Base-by-base conservation (phyloP, 2,329 filamentous ascomycete species). In the Pyrenophora graminea region DNA sequence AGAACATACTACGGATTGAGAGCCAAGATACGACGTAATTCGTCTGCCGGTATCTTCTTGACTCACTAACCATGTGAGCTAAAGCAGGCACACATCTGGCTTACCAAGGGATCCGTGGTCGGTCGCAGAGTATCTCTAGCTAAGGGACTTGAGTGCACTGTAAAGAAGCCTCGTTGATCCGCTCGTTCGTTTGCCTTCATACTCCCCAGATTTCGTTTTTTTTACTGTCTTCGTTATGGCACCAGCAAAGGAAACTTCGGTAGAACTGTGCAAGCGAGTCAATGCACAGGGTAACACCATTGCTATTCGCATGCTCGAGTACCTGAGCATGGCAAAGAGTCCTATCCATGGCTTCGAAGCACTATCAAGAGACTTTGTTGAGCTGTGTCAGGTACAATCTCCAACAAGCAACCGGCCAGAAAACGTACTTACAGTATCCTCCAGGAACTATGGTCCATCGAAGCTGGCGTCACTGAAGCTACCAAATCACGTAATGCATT, bases 381-480 rank as follows among this genome's bases (percentile, higher is more conserved):
- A 88, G 48, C 82, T 84, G 4, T 52, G 49, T 10, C 49, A 52
- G 39, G 49, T 48, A 47, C 4, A 2, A 30, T 9, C 23, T 19
- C 15, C 10, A 3, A 15, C 6, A 12, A 21, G 18, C 9, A n/a
- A 19, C 38, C n/a, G 6, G 10, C 27, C 19, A 25, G 6, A 2
- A 17, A 19, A n/a, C 13, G 40, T 13, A 31, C 45, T 47, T n/a
- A 47, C 21, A 34, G 37, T 10, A 9, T 33, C 7, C 86, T 83
- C 67, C 81, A 85, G 46, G 82, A 85, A 36, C 76, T 89, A 36
- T 87, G 85, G 77, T 82, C 83, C n/a, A 85, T 89, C 55, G 85
- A 88, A 69, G 81, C 83, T 18, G 86, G 86, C 4, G 77, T 89
- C 23, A 61, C 41, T 27, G 69, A 70, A 45, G 70, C 76, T 25